phyloP scores from a whole-genome alignment of 2,329 filamentous ascomycete species.

The Colletotrichum endophyticum region DNA sequence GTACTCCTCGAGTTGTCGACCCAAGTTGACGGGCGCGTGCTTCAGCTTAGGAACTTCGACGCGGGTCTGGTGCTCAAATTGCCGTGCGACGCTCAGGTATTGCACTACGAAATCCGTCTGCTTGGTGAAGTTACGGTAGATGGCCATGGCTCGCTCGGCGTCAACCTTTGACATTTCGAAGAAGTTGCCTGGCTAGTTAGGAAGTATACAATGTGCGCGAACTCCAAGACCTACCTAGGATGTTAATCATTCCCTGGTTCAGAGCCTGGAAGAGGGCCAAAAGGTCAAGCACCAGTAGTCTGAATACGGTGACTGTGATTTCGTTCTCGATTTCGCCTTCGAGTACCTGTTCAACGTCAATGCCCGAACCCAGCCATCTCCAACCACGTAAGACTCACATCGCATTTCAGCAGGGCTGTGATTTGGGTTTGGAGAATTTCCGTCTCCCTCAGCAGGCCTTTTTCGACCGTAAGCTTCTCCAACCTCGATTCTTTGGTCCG shows the following conservation, averaged over 20 bases:
- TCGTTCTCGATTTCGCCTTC: constrained; percentile 92
- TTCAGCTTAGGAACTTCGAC: constrained; percentile 97
- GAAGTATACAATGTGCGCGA: background rate
- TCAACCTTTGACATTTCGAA: constrained; percentile 98
- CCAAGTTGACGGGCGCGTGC: constrained; percentile 92
- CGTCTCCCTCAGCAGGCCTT: constrained; percentile 89
- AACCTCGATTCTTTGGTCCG: constrained; percentile 80
- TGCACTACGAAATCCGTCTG: constrained; percentile 94
- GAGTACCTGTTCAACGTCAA: constrained; percentile 65
- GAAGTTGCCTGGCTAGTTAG: constrained; percentile 74
- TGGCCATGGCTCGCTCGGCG: constrained; percentile 87
- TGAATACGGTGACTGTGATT: constrained; percentile 92
- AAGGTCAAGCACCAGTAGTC: constrained; percentile 88
- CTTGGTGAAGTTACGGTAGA: constrained; percentile 90
- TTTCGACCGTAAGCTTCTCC: constrained; percentile 87
- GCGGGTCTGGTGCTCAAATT: constrained; percentile 90
- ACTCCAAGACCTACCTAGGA: constrained; percentile 70
- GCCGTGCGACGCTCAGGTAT: constrained; percentile 84
- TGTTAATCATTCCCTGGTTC: constrained; percentile 97
- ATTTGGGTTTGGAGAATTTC: constrained; percentile 91
- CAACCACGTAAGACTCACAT: constrained; percentile 62
- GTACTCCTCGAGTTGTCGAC: constrained; percentile 91
- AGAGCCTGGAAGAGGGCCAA: constrained; percentile 91
- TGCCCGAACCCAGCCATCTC: background rate
- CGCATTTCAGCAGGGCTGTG: constrained; percentile 83